Conservation (phyloP, 345 rosid genomes). For the Pugionium cornutum region DNA sequence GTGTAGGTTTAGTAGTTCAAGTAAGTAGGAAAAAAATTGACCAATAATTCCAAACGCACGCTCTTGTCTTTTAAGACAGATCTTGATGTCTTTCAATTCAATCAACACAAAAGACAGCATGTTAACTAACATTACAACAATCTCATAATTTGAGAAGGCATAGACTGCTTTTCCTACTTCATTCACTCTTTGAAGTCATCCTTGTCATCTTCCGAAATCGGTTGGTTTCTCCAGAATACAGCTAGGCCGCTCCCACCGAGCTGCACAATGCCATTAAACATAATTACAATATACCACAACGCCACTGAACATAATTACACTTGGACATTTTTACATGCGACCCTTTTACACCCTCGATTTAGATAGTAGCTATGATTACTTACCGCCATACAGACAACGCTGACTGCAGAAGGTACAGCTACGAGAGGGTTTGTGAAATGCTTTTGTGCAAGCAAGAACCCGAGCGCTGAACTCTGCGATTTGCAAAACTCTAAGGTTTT, state of each 20-base stretch:
- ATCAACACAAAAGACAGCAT: background rate
- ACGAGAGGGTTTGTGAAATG: conserved; percentile 94
- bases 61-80: conserved; percentile 25
- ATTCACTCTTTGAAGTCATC: conserved; percentile 85
- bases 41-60: conserved; percentile 6
- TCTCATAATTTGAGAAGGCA: conserved; percentile 9
- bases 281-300: background rate
- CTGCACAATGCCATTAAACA: conserved; percentile 41
- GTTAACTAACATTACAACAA: conserved; percentile 33
- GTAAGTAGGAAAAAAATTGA: background rate
- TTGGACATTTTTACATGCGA: background rate
- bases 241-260: conserved; percentile 98
- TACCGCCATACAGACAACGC: conserved; percentile 99
- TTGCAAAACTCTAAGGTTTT: background rate
- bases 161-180: background rate
- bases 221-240: conserved; percentile 87
- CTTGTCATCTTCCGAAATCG: conserved; percentile 72
- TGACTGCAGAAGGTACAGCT: conserved; percentile 96
- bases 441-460: conserved; percentile 90
- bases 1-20: background rate
- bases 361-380: conserved; percentile 18
- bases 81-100: conserved; percentile 9
- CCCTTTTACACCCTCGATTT: background rate
- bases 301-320: background rate
- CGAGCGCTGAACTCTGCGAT: conserved; percentile 91